phyloP scores from a whole-genome alignment of 2,329 filamentous ascomycete species.

The Knufia fluminis region DNA sequence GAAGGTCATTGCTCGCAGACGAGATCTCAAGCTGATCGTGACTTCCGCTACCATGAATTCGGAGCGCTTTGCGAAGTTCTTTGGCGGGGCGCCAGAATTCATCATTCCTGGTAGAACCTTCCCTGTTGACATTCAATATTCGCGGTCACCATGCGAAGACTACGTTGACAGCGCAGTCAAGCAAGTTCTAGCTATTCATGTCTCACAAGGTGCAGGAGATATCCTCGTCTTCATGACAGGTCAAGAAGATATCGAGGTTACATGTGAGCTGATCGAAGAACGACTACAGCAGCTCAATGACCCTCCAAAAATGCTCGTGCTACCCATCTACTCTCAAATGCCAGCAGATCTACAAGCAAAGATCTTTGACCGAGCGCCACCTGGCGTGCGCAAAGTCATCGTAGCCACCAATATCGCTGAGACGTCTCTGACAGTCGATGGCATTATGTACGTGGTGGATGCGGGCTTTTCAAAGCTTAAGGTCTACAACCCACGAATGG shows the following conservation, averaged over 20 bases:
- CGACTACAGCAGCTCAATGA: conserved; percentile 82
- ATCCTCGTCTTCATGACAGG: conserved; percentile 99
- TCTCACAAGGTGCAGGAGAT: conserved; percentile 85
- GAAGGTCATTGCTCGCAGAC: conserved; percentile 80
- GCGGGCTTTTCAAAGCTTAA: conserved; percentile 95
- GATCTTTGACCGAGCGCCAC: conserved; percentile 85
- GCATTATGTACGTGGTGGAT: conserved; percentile 98
- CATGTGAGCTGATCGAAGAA: conserved; percentile 86
- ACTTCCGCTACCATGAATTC: conserved; percentile 99
- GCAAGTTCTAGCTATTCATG: conserved; percentile 89
- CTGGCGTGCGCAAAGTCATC: conserved; percentile 91
- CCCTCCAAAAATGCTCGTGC: conserved; percentile 83
- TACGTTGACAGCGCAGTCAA: conserved; percentile 97
- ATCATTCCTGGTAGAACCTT: conserved; percentile 94
- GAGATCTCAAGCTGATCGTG: conserved; percentile 91
- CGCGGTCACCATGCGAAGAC: conserved; percentile 88
- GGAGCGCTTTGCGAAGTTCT: conserved; percentile 91
- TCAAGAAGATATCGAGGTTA: conserved; percentile 95
- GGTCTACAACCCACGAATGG: conserved; percentile 97
- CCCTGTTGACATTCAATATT: conserved; percentile 92
- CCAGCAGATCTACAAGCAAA: conserved; percentile 94
- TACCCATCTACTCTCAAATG: conserved; percentile 99
- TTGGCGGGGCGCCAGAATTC: conserved; percentile 91
- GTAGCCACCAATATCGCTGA: conserved; percentile 98
- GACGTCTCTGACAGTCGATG: conserved; percentile 93